phyloP scores from a whole-genome alignment of 192 early-diverging fungal genomes.

The Backusella tarrabulga region DNA sequence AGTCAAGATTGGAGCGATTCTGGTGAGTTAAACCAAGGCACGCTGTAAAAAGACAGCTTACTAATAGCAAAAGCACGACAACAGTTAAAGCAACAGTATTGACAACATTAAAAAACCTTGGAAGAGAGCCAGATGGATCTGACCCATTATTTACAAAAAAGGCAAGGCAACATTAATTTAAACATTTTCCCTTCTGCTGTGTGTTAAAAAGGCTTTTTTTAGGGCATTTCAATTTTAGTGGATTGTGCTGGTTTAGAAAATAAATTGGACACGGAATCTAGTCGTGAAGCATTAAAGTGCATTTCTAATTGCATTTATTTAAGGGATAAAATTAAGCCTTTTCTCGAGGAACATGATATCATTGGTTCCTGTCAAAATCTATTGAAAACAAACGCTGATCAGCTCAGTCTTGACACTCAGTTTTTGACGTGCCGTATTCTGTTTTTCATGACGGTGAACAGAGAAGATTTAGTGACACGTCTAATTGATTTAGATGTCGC shows the following conservation, averaged over 20 bases:
- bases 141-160: slow-evolving; percentile 53
- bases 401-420: slow-evolving; percentile 47
- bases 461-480: slow-evolving; percentile 34
- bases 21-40: neutral
- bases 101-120: slow-evolving; percentile 57
- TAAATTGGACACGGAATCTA: slow-evolving; percentile 32
- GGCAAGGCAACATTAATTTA: neutral
- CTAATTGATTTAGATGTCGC: slow-evolving; percentile 44
- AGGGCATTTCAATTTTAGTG: slow-evolving; percentile 40
- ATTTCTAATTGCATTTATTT: slow-evolving; percentile 65
- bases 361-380: slow-evolving; percentile 32
- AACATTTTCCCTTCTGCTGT: neutral
- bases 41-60: neutral
- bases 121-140: slow-evolving; percentile 55
- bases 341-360: slow-evolving; percentile 47
- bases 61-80: neutral
- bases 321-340: slow-evolving; percentile 41
- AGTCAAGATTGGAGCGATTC: neutral
- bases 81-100: slow-evolving; percentile 52
- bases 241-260: slow-evolving; percentile 28
- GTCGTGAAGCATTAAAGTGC: slow-evolving; percentile 63
- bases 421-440: slow-evolving; percentile 66
- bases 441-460: slow-evolving; percentile 63
- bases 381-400: slow-evolving; percentile 27
- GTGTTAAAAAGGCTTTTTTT: neutral